phyloP scores from a whole-genome alignment of 306 rosid species.

The Nissolia schottii region DNA sequence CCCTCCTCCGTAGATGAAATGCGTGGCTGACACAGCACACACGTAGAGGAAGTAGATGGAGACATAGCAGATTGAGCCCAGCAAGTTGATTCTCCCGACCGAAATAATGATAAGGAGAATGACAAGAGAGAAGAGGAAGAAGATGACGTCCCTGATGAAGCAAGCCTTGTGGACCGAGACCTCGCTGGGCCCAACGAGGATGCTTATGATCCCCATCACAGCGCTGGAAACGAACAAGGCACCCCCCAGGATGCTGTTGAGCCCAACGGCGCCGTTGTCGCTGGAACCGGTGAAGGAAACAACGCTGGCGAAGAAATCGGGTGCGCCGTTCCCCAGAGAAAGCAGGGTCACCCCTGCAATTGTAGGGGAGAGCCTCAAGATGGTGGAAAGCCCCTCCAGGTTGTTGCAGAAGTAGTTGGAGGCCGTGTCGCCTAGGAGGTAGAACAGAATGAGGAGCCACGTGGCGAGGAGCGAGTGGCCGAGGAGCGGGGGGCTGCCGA shows the following conservation, averaged over 20 bases:
- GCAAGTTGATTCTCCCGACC: conserved; percentile 45
- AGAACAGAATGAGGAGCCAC: conserved; percentile 77
- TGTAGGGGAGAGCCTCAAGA: conserved; percentile 67
- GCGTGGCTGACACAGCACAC: conserved; percentile 50
- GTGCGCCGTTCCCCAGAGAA: conserved; percentile 87
- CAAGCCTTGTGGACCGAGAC: conserved; percentile 41
- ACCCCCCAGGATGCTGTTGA: conserved; percentile 76
- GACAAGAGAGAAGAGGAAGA: conserved; percentile 54
- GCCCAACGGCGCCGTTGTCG: conserved; percentile 53
- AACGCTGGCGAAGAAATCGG: conserved; percentile 75
- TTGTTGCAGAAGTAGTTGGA: conserved; percentile 73
- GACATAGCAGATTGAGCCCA: conserved; percentile 56
- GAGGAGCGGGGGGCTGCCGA: conserved; percentile 39
- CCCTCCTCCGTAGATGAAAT: conserved; percentile 29
- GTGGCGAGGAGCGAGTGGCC: conserved; percentile 39
- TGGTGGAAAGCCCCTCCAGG: conserved; percentile 54
- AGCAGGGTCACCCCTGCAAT: conserved; percentile 92
- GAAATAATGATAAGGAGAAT: conserved; percentile 47
- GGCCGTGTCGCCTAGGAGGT: conserved; percentile 76
- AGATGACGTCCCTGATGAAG: conserved; percentile 58
- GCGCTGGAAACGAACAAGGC: conserved; percentile 59
- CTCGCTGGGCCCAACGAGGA: conserved; percentile 30
- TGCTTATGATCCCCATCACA: conserved; percentile 66
- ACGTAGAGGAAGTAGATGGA: conserved; percentile 65
- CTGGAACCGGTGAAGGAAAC: conserved; percentile 56